phyloP scores from a whole-genome alignment of 225 moss, liverwort and hornwort species.

The Anthoceros angustus region DNA sequence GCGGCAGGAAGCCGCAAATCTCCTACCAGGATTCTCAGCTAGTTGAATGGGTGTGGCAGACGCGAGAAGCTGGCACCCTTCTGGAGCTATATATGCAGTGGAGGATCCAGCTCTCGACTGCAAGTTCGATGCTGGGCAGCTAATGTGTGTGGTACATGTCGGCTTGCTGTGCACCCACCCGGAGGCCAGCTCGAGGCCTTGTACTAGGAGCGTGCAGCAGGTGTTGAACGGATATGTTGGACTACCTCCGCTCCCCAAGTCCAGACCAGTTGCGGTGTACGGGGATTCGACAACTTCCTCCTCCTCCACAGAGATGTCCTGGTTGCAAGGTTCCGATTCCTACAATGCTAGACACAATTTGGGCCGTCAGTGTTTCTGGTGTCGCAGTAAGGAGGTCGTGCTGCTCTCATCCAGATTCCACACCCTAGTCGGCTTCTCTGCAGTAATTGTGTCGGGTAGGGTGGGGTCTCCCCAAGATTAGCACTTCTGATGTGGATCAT shows the following conservation, averaged over 20 bases:
- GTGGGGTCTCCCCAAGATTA: too few relatives aligned
- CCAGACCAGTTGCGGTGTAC: background rate
- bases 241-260: background rate
- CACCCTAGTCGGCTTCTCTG: too few relatives aligned
- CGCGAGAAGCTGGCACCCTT: background rate
- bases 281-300: too few relatives aligned
- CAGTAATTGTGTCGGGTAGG: too few relatives aligned
- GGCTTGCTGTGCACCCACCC: background rate
- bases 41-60: constrained; percentile 3
- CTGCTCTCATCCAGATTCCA: too few relatives aligned
- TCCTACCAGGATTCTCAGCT: background rate
- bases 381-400: too few relatives aligned
- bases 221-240: background rate
- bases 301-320: too few relatives aligned
- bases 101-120: background rate
- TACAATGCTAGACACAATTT: too few relatives aligned
- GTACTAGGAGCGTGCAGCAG: background rate
- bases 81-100: too few relatives aligned
- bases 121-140: background rate
- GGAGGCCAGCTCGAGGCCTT: background rate
- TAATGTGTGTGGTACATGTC: background rate
- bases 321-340: too few relatives aligned
- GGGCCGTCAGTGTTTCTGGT: too few relatives aligned
- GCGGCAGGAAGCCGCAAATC: background rate
- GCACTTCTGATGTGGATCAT: too few relatives aligned